Conservation (phyloP, 768 basidiomycete species). For the Suillus weaverae region DNA sequence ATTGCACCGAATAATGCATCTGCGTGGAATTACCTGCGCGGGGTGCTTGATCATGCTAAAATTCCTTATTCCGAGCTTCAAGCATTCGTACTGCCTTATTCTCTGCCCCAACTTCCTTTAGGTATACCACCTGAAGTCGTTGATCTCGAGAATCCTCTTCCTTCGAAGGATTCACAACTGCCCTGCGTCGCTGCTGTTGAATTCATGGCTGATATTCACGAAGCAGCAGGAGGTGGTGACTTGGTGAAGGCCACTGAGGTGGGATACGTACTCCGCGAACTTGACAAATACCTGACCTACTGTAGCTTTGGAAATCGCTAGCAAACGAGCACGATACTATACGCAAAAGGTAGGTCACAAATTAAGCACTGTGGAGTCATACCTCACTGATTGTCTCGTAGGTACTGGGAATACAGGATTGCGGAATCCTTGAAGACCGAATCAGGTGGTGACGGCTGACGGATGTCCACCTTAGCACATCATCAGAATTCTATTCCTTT, state of each 20-base stretch:
- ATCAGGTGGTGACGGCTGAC: not conserved
- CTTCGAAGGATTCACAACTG: slow-evolving; percentile 62
- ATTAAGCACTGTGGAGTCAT: slow-evolving; percentile 12
- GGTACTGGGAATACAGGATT: slow-evolving; percentile 80
- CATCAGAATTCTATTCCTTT: slow-evolving; percentile 9
- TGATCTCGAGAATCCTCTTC: slow-evolving; percentile 75
- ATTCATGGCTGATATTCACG: slow-evolving; percentile 78
- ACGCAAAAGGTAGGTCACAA: slow-evolving; percentile 63
- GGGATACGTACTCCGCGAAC: slow-evolving; percentile 7
- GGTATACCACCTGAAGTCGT: slow-evolving; percentile 45
- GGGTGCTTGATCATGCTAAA: slow-evolving; percentile 63
- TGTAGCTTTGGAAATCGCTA: slow-evolving; percentile 69
- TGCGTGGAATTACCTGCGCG: slow-evolving; percentile 96
- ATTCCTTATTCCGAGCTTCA: slow-evolving; percentile 56
- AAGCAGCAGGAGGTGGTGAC: slow-evolving; percentile 51
- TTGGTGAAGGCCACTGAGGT: slow-evolving; percentile 53
- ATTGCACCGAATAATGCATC: slow-evolving; percentile 91
- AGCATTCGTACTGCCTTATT: slow-evolving; percentile 68
- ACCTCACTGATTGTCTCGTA: slow-evolving; percentile 29
- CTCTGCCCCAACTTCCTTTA: slow-evolving; percentile 34
- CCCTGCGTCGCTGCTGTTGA: slow-evolving; percentile 82
- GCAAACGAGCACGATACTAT: slow-evolving; percentile 72
- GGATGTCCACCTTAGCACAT: slow-evolving; percentile 20
- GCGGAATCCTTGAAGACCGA: slow-evolving; percentile 41
- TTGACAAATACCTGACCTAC: slow-evolving; percentile 11